Conservation (phyloP, 345 rosid genomes). For the Hibiscus trionum region DNA sequence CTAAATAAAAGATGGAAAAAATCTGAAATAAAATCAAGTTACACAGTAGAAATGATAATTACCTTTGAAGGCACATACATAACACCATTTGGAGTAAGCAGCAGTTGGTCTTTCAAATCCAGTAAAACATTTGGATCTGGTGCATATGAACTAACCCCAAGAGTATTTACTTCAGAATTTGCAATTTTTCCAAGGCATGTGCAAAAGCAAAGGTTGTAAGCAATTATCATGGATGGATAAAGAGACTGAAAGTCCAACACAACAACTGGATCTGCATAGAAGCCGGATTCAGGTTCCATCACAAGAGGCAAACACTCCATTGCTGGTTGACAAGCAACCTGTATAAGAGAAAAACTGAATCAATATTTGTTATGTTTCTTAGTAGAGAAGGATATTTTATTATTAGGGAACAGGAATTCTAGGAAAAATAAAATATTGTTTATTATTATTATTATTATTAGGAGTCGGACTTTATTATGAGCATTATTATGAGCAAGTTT, state of each 20-base stretch:
- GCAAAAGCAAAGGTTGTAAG: conserved; percentile 88
- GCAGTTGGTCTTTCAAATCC: conserved; percentile 50
- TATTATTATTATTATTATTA: too few relatives aligned
- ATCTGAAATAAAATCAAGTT: background rate
- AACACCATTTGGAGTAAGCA: conserved; percentile 73
- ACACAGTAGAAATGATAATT: conserved; percentile 14
- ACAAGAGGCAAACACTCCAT: conserved; percentile 98
- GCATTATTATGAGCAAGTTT: too few relatives aligned
- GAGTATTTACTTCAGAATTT: conserved; percentile 53
- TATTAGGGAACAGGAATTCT: too few relatives aligned
- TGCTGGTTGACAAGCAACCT: conserved; percentile 99
- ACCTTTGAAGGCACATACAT: conserved; percentile 82
- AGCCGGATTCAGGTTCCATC: conserved; percentile 97
- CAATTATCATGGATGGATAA: conserved; percentile 96
- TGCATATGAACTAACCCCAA: conserved; percentile 72
- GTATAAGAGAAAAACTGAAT: conserved; percentile 9
- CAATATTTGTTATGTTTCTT: background rate
- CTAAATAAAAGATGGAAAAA: too few relatives aligned
- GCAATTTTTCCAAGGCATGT: conserved; percentile 85
- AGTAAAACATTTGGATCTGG: conserved; percentile 46
- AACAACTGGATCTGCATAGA: conserved; percentile 84
- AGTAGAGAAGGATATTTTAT: too few relatives aligned
- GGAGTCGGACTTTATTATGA: too few relatives aligned
- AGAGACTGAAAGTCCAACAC: conserved; percentile 98
- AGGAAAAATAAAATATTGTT: too few relatives aligned